Evolutionary conservation across 306 rosid species (phyloP), one percentile per base, ranked within the genome.

Genomic region (Gynostemma pentaphyllum): DNA sequence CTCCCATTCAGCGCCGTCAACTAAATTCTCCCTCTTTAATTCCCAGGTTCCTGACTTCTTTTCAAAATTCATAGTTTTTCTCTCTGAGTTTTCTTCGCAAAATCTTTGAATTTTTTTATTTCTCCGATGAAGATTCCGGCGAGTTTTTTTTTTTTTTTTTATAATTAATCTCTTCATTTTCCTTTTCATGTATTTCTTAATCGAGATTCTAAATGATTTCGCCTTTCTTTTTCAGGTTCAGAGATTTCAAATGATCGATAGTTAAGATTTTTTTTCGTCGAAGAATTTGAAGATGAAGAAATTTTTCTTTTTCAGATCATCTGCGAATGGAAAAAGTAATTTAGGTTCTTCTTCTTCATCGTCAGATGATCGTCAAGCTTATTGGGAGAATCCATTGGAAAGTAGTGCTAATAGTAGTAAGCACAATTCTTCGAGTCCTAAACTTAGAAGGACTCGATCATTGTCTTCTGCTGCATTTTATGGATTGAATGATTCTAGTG

Each of bases 401-500:
- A 73, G 77, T 73, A 77, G 72, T 57, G 73, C 78, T 66, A 80
- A 66, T 22, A 78, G 80, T 49, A 62, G 85, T 22, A 82, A 65
- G 54, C 72, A 80, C 45, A 65, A 70, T 68, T 76, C 72, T 66
- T 75, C 87, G 42, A 73, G 71, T 62, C 88, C 96, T 59, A 74
- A 64, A 45, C 94, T 92, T 69, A 78, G 85, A 77, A 86, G 95
- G 81, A 84, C 97, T 74, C 83, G 87, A 66, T 92, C 99, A n/a
- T 45, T 84, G 64, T 88, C 99, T 26, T 84, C 99, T 30, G 76
- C 87, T 65, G 82, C 94, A 45, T 86, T 76, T 39, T 64, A 75
- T 61, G 78, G 78, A 37, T 47, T 76, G 28, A 76, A 65, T 64
- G 81, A 82, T 76, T 86, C 79, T 68, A 77, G 60, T 67, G 79